Percentiles rank a stretch among this genome's conserved stretches.
These are phyloP conservation scores for Violaceomyces palustris DNA, from an alignment of 1,284 basidiomycete genomes.

Conservation along the genomic window DNA sequence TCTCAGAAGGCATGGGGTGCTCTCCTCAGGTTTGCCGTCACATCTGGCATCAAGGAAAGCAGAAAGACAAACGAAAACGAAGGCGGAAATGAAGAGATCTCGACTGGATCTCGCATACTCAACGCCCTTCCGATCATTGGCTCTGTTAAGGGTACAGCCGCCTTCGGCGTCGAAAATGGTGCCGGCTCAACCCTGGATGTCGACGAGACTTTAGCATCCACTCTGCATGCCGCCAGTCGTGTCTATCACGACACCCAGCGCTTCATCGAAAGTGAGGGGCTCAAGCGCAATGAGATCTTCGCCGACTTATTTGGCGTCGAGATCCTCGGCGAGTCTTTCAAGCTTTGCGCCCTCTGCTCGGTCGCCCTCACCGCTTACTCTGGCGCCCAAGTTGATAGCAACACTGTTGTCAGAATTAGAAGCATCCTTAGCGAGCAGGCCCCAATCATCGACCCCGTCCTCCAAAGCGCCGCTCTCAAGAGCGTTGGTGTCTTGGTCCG, in stretches of 20 bases:
- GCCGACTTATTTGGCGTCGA: conserved; percentile 37
- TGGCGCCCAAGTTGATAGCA: conserved; percentile 57
- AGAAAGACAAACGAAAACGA: no score
- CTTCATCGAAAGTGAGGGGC: conserved; percentile 41
- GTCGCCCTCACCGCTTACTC: conserved; percentile 63
- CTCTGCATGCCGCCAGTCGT: conserved; percentile 41
- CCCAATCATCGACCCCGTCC: conserved; percentile 70
- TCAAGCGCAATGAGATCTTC: conserved; percentile 28
- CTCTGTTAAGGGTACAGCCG: no score
- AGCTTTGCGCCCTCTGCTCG: conserved; percentile 78
- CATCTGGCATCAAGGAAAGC: conserved; percentile 58
- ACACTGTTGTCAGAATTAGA: conserved; percentile 68
- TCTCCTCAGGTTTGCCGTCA: conserved; percentile 69
- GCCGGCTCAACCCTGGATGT: no score
- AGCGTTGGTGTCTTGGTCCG: conserved; percentile 73
- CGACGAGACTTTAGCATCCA: conserved; percentile 20
- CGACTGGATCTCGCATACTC: no score
- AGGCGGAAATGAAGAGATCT: no score
- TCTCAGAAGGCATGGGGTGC: conserved; percentile 75
- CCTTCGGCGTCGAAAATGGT: no score
- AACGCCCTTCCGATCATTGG: conserved; percentile 20
- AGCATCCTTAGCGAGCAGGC: conserved; percentile 75
- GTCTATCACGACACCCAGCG: conserved; percentile 45
- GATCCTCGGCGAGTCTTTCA: conserved; percentile 58
- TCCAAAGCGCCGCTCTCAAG: conserved; percentile 80